Conservation (phyloP, 352 stramenopile genomes). For the Halophytophthora polymorphica region DNA sequence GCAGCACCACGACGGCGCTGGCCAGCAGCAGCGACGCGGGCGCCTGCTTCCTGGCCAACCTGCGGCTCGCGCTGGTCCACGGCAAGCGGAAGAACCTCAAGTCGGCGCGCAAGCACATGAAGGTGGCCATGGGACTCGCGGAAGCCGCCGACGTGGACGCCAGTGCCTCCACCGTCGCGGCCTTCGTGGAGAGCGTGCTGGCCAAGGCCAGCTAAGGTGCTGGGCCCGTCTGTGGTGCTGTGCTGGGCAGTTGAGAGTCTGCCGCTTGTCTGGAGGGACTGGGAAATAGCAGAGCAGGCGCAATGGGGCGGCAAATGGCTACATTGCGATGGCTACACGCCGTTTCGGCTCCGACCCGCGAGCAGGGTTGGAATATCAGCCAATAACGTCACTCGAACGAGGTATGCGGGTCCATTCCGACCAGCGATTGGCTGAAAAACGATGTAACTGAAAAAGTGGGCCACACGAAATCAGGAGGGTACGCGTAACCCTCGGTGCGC, state of each 20-base stretch:
- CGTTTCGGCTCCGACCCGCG: neutral
- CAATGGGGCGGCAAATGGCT: no score
- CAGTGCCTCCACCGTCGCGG: constrained; percentile 35
- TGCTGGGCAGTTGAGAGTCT: no score
- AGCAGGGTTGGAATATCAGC: neutral
- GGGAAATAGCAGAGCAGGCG: no score
- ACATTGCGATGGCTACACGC: no score
- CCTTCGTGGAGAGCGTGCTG: constrained; percentile 63
- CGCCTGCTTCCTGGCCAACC: constrained; percentile 49
- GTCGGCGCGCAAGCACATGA: constrained; percentile 64
- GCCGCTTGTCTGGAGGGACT: no score
- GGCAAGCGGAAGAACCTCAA: constrained; percentile 63
- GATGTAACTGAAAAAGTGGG: no score
- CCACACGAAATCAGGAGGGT: no score
- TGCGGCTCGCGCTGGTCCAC: constrained; percentile 62
- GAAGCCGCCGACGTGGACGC: constrained; percentile 20
- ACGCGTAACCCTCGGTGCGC: no score
- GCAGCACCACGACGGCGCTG: constrained; percentile 21
- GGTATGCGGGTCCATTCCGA: no score
- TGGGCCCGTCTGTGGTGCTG: neutral
- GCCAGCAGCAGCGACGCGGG: constrained; percentile 23
- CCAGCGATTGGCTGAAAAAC: no score
- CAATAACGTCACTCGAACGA: no score
- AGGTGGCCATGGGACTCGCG: constrained; percentile 33
- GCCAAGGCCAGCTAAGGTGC: constrained; percentile 16